Evolutionary conservation across 1,284 basidiomycete species (phyloP).

Genomic region (Anthracocystis walkeri): DNA sequence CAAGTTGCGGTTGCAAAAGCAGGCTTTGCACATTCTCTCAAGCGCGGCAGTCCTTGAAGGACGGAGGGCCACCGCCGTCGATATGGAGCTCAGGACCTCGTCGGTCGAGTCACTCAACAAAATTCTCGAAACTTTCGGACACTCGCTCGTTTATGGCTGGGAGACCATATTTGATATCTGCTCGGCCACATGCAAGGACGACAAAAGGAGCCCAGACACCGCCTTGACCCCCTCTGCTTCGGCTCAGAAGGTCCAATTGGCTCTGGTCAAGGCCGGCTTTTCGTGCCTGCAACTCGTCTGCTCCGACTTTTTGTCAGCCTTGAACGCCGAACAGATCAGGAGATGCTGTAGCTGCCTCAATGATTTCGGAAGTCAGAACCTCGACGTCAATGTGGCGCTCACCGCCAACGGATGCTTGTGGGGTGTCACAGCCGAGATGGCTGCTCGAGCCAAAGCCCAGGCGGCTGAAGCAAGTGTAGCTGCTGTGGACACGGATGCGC

Average conservation of each 20-base stretch:
- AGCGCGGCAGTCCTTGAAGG: constrained; percentile 79
- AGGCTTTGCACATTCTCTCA: constrained; percentile 83
- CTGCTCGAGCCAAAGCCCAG: constrained; percentile 24
- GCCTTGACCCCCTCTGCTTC: constrained; percentile 46
- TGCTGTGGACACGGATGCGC: constrained; percentile 21
- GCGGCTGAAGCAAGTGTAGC: constrained; percentile 15
- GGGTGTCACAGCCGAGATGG: constrained; percentile 67
- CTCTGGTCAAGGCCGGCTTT: constrained; percentile 84
- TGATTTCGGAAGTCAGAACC: constrained; percentile 85
- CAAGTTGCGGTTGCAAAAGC: constrained; percentile 80
- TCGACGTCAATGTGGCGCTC: constrained; percentile 93
- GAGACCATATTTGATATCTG: constrained; percentile 86
- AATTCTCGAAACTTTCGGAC: constrained; percentile 86
- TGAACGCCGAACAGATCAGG: constrained; percentile 83
- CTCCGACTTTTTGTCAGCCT: constrained; percentile 83
- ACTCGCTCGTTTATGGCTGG: constrained; percentile 91
- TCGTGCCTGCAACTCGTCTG: constrained; percentile 93
- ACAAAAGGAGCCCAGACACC: constrained; percentile 43
- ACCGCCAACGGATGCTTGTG: constrained; percentile 72
- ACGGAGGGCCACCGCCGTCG: constrained; percentile 64
- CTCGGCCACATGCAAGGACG: constrained; percentile 47
- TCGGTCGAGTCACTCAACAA: constrained; percentile 88
- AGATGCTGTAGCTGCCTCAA: constrained; percentile 89
- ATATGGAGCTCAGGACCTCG: constrained; percentile 82
- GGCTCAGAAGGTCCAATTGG: constrained; percentile 66